Conservation (phyloP, 139 green algal species). For the Mesotaenium endlicherianum region DNA sequence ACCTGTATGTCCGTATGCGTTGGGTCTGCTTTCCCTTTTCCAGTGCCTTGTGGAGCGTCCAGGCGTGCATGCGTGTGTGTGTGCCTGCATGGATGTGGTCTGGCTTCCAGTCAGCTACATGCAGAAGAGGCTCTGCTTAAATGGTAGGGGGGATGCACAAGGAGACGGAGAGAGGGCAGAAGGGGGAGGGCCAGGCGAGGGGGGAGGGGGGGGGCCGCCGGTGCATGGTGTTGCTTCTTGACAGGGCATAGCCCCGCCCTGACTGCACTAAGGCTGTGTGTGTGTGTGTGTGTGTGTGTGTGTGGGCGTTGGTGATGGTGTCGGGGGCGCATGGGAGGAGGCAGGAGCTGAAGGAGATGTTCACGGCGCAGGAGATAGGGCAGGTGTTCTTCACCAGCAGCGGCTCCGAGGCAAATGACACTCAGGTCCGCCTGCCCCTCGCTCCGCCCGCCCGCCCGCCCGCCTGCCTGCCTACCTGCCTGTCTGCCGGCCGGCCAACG, state of each 20-base stretch:
- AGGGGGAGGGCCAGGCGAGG: not conserved
- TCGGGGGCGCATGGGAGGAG: too few species aligned
- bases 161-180: not conserved
- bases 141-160: not conserved
- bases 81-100: not conserved
- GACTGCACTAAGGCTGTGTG: too few species aligned
- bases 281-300: too few species aligned
- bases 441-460: not conserved
- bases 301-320: too few species aligned
- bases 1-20: not conserved
- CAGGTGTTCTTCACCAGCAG: conserved; percentile 59
- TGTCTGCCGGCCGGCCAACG: not conserved
- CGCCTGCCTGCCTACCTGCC: not conserved
- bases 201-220: not conserved
- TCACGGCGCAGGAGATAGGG: conserved; percentile 42
- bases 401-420: conserved; percentile 57
- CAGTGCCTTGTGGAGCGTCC: too few species aligned
- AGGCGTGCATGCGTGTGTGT: not conserved
- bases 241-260: too few species aligned
- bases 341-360: conserved; percentile 46
- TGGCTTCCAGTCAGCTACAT: too few species aligned
- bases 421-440: conserved; percentile 24
- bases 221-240: too few species aligned
- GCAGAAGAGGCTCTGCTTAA: not conserved
- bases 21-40: too few species aligned